Evolutionary conservation across 495 filamentous ascomycete genomes (phyloP).

Genomic region (Penicillium simplicissimum): DNA sequence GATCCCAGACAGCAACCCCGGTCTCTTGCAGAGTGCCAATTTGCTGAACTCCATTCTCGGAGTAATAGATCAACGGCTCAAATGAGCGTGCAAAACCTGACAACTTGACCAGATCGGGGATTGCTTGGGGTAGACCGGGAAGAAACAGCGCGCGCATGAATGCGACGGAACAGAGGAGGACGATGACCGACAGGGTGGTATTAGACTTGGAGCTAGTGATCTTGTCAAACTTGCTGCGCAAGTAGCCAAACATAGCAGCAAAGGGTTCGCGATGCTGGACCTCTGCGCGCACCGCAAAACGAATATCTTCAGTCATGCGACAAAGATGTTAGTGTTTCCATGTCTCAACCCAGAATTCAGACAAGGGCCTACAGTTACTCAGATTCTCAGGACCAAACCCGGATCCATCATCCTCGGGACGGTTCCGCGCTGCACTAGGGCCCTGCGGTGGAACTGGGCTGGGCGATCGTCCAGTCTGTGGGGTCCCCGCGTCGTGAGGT

Average conservation of each 20-base stretch:
- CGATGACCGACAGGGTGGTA: conserved; percentile 59
- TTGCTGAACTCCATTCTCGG: conserved; percentile 81
- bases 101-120: conserved; percentile 87
- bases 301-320: conserved; percentile 63
- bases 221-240: conserved; percentile 56
- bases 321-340: conserved; percentile 37
- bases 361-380: conserved; percentile 56
- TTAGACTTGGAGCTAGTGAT: conserved; percentile 63
- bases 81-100: conserved; percentile 84
- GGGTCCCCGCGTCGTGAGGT: conserved; percentile 51
- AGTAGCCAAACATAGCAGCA: conserved; percentile 65
- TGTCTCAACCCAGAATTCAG: conserved; percentile 25
- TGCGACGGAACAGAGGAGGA: conserved; percentile 58
- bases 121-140: conserved; percentile 64
- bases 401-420: conserved; percentile 33
- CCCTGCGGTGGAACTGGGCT: conserved; percentile 44
- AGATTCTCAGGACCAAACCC: conserved; percentile 44
- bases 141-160: conserved; percentile 66
- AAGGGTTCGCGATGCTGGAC: conserved; percentile 86
- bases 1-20: conserved; percentile 87
- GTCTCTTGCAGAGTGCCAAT: conserved; percentile 85
- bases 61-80: conserved; percentile 89
- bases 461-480: conserved; percentile 52
- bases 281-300: conserved; percentile 81
- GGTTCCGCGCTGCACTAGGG: conserved; percentile 22